These are phyloP conservation scores for Yamadazyma atmosphaerica DNA, from an alignment of 1,139 yeast genomes.

Conservation along the genomic window DNA sequence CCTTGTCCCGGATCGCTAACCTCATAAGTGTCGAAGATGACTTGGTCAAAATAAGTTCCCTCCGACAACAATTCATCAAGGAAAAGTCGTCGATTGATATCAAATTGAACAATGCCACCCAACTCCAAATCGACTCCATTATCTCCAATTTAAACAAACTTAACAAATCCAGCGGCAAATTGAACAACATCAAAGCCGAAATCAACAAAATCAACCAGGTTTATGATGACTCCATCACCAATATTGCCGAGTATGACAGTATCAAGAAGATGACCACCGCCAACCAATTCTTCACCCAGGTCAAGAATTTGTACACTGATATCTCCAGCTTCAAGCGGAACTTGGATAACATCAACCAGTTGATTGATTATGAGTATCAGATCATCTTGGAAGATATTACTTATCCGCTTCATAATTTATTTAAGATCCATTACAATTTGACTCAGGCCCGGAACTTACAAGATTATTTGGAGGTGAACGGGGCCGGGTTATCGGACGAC, in stretches of 20 bases:
- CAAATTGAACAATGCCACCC: constrained; percentile 65
- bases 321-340: constrained; percentile 58
- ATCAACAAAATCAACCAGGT: constrained; percentile 60
- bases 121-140: constrained; percentile 57
- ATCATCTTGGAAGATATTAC: constrained; percentile 49
- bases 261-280: constrained; percentile 63
- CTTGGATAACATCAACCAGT: constrained; percentile 47
- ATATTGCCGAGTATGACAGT: constrained; percentile 56
- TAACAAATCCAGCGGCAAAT: constrained; percentile 35
- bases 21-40: constrained; percentile 55
- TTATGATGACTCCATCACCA: constrained; percentile 52
- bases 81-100: constrained; percentile 75
- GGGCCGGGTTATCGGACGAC: constrained; percentile 62
- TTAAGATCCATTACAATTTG: constrained; percentile 68
- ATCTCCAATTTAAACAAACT: constrained; percentile 39
- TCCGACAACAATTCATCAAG: constrained; percentile 61
- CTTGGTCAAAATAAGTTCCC: constrained; percentile 52
- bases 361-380: constrained; percentile 57
- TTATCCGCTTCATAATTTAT: constrained; percentile 58
- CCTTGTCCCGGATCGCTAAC: constrained; percentile 44
- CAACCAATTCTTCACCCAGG: constrained; percentile 72
- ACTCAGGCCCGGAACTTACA: constrained; percentile 74
- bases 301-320: constrained; percentile 63
- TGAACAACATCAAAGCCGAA: constrained; percentile 52
- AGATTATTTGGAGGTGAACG: constrained; percentile 66